Conservation (phyloP, 495 filamentous ascomycete species). For the Thermothielavioides terrestris region DNA sequence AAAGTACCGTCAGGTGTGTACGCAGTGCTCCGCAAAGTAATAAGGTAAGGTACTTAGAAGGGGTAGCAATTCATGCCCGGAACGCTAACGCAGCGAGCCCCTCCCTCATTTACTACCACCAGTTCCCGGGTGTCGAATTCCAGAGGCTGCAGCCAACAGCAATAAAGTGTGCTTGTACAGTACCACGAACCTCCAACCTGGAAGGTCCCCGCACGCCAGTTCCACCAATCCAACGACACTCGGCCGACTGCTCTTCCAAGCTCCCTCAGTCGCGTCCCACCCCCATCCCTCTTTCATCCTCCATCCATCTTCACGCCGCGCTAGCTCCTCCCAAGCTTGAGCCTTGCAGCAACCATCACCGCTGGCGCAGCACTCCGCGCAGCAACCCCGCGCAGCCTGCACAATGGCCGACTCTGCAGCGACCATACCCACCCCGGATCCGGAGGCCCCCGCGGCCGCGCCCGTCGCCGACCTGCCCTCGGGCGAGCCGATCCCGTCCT, state of each 20-base stretch:
- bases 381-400: neutral
- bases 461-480: constrained; percentile 32
- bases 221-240: constrained; percentile 3
- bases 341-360: neutral
- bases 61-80: neutral
- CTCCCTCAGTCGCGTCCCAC: neutral
- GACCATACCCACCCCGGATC: constrained; percentile 13
- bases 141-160: neutral
- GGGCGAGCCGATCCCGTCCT: constrained; percentile 28
- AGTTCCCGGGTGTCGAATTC: constrained; percentile 2
- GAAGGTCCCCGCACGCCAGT: neutral
- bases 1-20: too few relatives aligned
- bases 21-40: too few relatives aligned
- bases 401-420: constrained; percentile 12
- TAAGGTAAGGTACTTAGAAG: too few relatives aligned
- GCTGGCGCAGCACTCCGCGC: too few relatives aligned
- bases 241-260: neutral
- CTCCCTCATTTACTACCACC: neutral
- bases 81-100: neutral
- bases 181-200: too few relatives aligned
- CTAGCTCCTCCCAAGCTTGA: neutral
- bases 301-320: neutral
- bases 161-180: too few relatives aligned
- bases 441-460: constrained; percentile 14
- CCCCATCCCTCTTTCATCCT: neutral